phyloP scores from a whole-genome alignment of 176 grass and related monocot species.

The Thalia dealbata region DNA sequence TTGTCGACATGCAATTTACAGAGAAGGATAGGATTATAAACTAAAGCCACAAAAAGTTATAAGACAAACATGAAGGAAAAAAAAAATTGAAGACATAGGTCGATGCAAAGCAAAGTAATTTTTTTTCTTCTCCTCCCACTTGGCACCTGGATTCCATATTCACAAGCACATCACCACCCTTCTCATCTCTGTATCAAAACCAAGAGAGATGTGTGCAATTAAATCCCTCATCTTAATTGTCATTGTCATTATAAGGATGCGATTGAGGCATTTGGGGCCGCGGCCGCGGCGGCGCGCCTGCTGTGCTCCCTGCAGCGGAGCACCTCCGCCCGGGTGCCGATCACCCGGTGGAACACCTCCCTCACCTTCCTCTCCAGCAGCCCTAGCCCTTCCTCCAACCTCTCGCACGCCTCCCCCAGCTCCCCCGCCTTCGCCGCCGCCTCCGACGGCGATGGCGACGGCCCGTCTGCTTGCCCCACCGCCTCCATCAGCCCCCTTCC shows the following conservation, averaged over 20 bases:
- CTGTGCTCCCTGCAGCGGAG: conserved; percentile 40
- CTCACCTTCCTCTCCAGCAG: conserved; percentile 78
- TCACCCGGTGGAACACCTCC: conserved; percentile 68
- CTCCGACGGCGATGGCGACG: background rate
- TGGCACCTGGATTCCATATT: background rate
- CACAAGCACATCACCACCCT: background rate
- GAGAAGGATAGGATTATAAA: too few relatives aligned
- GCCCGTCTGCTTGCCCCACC: conserved; percentile 32
- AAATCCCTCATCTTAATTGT: background rate
- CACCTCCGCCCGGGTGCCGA: conserved; percentile 55
- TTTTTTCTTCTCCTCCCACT: background rate
- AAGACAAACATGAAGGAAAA: too few relatives aligned
- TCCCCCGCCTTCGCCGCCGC: conserved; percentile 27
- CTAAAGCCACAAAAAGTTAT: too few relatives aligned
- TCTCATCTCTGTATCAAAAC: background rate
- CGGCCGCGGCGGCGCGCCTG: background rate
- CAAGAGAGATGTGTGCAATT: background rate
- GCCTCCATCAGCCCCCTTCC: conserved; percentile 44
- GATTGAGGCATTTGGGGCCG: background rate
- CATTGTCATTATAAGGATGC: background rate
- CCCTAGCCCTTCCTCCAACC: conserved; percentile 54
- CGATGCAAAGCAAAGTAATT: background rate
- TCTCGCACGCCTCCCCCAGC: conserved; percentile 45
- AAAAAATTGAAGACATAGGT: background rate
- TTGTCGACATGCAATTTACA: too few relatives aligned